These are phyloP conservation scores for Talaromyces piceae DNA, from an alignment of 2,329 filamentous ascomycete genomes.

Conservation along the genomic window DNA sequence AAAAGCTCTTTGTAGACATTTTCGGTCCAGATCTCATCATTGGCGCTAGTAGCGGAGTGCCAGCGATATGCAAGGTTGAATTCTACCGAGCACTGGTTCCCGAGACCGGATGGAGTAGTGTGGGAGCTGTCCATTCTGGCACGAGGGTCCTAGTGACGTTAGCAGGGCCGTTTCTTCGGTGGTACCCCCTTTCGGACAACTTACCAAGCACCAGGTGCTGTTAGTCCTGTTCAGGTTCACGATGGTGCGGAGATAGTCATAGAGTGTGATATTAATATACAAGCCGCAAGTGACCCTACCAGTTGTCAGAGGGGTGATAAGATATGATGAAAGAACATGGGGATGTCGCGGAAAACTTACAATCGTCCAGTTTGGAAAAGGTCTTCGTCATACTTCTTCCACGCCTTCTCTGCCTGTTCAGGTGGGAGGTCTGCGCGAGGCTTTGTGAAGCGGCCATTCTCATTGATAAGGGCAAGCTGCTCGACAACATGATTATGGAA, in stretches of 20 bases:
- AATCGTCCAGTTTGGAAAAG: slow-evolving; percentile 71
- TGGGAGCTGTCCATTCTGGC: slow-evolving; percentile 57
- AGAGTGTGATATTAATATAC: slow-evolving; percentile 70
- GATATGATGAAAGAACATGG: no score
- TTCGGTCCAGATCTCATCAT: slow-evolving; percentile 75
- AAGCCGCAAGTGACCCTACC: slow-evolving; percentile 58
- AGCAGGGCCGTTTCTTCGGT: not conserved
- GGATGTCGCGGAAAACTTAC: no score
- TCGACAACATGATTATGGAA: slow-evolving; percentile 84
- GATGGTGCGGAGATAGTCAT: slow-evolving; percentile 74
- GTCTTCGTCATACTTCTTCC: slow-evolving; percentile 67
- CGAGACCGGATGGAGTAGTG: slow-evolving; percentile 62
- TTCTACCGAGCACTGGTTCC: slow-evolving; percentile 78
- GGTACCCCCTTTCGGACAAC: not conserved
- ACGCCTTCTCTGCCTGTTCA: slow-evolving; percentile 44
- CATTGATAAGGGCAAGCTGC: slow-evolving; percentile 72
- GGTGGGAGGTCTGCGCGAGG: slow-evolving; percentile 46
- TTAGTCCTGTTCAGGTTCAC: slow-evolving; percentile 64
- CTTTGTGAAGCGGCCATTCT: slow-evolving; percentile 67
- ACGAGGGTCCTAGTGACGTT: slow-evolving; percentile 52
- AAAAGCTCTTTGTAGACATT: slow-evolving; percentile 59
- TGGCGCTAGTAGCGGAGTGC: slow-evolving; percentile 70
- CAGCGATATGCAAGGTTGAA: slow-evolving; percentile 86
- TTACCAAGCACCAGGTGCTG: slow-evolving; percentile 65
- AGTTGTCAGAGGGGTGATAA: slow-evolving; percentile 12